phyloP scores from a whole-genome alignment of 805 yeast species.

The Pichia rugopelliculosa region DNA sequence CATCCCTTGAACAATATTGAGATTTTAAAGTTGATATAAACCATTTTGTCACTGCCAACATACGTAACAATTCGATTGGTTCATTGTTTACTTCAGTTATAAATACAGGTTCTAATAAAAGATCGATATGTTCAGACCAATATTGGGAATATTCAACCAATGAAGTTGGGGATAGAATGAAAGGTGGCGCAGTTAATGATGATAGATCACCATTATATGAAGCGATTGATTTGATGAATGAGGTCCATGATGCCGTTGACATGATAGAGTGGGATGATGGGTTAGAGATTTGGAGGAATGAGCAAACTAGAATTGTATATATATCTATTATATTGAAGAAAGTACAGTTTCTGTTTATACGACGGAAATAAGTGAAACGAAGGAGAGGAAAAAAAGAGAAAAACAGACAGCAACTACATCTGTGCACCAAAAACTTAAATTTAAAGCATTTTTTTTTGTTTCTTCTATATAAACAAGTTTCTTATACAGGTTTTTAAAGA shows the following conservation, averaged over 20 bases:
- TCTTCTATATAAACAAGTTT: too few relatives aligned
- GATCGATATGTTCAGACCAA: constrained; percentile 91
- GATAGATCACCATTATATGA: constrained; percentile 91
- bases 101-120: constrained; percentile 65
- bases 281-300: too few relatives aligned
- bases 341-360: too few relatives aligned
- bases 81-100: constrained; percentile 31
- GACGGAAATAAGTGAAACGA: too few relatives aligned
- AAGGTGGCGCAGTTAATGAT: constrained; percentile 94
- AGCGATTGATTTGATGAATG: constrained; percentile 84
- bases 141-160: constrained; percentile 87
- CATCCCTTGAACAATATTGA: constrained; percentile 90
- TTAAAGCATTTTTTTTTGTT: too few relatives aligned
- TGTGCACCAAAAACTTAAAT: too few relatives aligned
- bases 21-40: constrained; percentile 85
- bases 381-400: too few relatives aligned
- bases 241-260: constrained; percentile 66
- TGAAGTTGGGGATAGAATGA: constrained; percentile 85
- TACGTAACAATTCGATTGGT: constrained; percentile 52
- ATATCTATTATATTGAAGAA: too few relatives aligned
- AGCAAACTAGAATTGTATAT: too few relatives aligned
- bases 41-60: constrained; percentile 83
- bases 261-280: constrained; percentile 2
- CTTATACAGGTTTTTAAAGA: too few relatives aligned
- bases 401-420: too few relatives aligned